Base-by-base conservation (phyloP, 2,329 filamentous ascomycete genomes). In the Pseudomassariella vexata region DNA sequence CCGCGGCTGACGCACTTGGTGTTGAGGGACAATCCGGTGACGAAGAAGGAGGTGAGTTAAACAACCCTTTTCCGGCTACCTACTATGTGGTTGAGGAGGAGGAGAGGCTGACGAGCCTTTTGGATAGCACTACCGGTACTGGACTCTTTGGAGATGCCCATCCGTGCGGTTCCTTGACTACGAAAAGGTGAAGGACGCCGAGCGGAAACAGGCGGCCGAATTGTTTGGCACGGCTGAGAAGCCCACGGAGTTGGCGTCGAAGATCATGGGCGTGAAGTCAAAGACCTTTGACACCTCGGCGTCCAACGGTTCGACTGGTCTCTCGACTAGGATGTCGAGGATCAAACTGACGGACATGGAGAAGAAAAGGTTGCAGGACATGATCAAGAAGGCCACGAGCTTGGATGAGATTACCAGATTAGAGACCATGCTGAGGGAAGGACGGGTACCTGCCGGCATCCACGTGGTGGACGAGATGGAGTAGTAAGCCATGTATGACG, bases 351-450 rank as follows among this genome's bases (percentile, higher is more conserved):
- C 89, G 4, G 87, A 90, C 22, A 80, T 80, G 53, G 92, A 98
- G 72, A 84, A 82, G 67, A 83, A 82, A 68, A 76, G 78, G 42
- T 76, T 96, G 39, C 81, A 94, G 62, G 82, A 87, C 51, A 72
- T 90, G 63, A 94, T 98, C 58, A 79, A 79, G 60, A 86, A 85
- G 51, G 90, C 92, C 5, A 88, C 82, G 57, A 94, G 83, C 52
- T 58, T 98, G 51, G 82, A 88, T 46, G 92, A 96, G 64, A 94
- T 98, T 54, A 82, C 86, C 36, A 73, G 78, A 45, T 59, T 98
- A 53, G 92, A 98, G 67, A 94, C 90, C 66, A 86, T 92, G 59
- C 63, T 96, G 44, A 85, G 85, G 41, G 90, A 96, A 58, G 92
- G 92, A 2, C 71, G 85, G 51, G 71, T 96, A 57, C 90, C 90